Evolutionary conservation across 139 green algal genomes (phyloP).

Genomic region (Nannochloris sp.): DNA sequence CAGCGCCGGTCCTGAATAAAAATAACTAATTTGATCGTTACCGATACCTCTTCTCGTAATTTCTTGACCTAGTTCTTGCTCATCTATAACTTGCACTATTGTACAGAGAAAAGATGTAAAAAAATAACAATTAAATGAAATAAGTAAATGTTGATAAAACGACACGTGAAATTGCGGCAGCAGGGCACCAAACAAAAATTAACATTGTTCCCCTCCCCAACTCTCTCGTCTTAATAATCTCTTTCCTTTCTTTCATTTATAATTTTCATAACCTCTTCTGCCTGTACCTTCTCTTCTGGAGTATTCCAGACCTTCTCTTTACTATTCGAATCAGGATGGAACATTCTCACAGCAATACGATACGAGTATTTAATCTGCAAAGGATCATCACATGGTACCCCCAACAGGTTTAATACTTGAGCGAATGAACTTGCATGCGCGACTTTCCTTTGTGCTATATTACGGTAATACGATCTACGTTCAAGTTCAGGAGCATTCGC

Average conservation of each 20-base stretch:
- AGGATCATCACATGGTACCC: slow-evolving; percentile 8
- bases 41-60: no score
- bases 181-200: no score
- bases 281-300: slow-evolving; percentile 3
- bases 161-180: no score
- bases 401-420: slow-evolving; percentile 17
- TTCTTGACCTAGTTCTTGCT: no score
- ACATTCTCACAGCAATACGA: slow-evolving; percentile 26
- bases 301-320: slow-evolving; percentile 11
- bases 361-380: slow-evolving; percentile 9
- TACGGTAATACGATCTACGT: not conserved
- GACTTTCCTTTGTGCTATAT: not conserved
- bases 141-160: no score
- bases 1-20: no score
- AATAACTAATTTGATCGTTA: no score
- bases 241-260: slow-evolving; percentile 24
- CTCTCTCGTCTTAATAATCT: no score
- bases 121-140: no score
- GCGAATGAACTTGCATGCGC: not conserved
- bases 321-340: slow-evolving; percentile 29
- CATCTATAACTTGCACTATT: no score
- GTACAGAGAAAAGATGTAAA: no score
- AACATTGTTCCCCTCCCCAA: no score
- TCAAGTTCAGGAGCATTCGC: not conserved
- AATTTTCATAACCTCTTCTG: slow-evolving; percentile 34